Evolutionary conservation across 176 grass and related monocot species (phyloP).

Genomic region (Zoysia pacifica): DNA sequence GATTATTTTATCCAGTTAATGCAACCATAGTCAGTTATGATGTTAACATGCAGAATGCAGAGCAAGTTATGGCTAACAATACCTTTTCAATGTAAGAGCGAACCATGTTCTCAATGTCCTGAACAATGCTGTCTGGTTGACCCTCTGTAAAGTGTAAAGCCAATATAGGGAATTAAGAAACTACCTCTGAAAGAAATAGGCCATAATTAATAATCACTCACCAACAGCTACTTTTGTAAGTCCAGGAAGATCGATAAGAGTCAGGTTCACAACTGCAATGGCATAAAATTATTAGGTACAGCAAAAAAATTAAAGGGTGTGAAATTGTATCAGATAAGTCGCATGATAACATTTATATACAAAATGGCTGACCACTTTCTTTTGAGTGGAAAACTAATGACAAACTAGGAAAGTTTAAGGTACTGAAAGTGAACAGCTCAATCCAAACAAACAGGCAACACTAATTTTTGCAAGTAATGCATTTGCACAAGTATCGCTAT

Average conservation of each 20-base stretch:
- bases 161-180: conserved; percentile 22
- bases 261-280: conserved; percentile 93
- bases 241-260: conserved; percentile 98
- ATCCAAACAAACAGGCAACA: conserved; percentile 25
- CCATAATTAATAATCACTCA: conserved; percentile 45
- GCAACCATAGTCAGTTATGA: conserved; percentile 25
- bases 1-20: background rate
- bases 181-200: conserved; percentile 28
- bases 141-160: conserved; percentile 57
- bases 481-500: background rate
- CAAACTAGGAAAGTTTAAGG: background rate
- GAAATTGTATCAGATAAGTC: conserved; percentile 1
- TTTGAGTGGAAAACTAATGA: background rate
- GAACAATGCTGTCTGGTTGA: conserved; percentile 73
- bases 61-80: conserved; percentile 4
- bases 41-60: conserved; percentile 6
- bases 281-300: conserved; percentile 36
- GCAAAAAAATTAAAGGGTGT: background rate
- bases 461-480: background rate
- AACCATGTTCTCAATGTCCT: conserved; percentile 98
- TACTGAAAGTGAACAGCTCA: conserved; percentile 7
- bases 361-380: background rate
- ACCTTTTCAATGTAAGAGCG: conserved; percentile 96
- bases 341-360: background rate
- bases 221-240: conserved; percentile 97